Percentiles rank a stretch among this genome's conserved stretches.
These are phyloP conservation scores for Schrenkiella parvula DNA, from an alignment of 345 rosid genomes.

Conservation along the genomic window DNA sequence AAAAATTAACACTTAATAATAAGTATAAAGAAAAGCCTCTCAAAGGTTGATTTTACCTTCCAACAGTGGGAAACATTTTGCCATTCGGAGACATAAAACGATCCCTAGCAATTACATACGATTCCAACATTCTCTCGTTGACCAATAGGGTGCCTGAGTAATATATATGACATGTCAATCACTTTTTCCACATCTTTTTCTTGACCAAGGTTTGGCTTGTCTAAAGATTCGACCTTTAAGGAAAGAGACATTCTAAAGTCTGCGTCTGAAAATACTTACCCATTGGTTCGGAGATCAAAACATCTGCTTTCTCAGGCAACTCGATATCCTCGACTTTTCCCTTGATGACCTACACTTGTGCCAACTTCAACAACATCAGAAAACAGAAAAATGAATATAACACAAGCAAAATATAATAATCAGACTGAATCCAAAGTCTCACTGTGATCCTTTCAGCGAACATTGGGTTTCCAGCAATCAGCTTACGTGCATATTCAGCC, in stretches of 20 bases:
- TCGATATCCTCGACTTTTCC: slow-evolving; percentile 97
- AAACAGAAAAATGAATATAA: slow-evolving; percentile 3
- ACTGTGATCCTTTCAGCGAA: slow-evolving; percentile 83
- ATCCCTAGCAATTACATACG: slow-evolving; percentile 97
- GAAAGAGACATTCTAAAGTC: not conserved
- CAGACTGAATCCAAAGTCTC: slow-evolving; percentile 26
- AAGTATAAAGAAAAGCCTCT: not conserved
- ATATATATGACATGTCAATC: slow-evolving; percentile 1
- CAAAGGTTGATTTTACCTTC: slow-evolving; percentile 58
- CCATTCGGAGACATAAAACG: slow-evolving; percentile 81
- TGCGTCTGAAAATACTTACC: slow-evolving; percentile 43
- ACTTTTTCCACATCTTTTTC: not conserved
- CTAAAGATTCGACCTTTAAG: not conserved
- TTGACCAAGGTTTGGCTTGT: slow-evolving; percentile 3
- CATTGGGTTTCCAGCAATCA: slow-evolving; percentile 85
- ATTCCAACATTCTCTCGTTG: slow-evolving; percentile 96
- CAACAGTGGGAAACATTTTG: slow-evolving; percentile 90
- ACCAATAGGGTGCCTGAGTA: slow-evolving; percentile 80
- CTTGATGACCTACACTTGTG: slow-evolving; percentile 64
- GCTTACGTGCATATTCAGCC: slow-evolving; percentile 95
- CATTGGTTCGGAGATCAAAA: slow-evolving; percentile 97
- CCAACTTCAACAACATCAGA: slow-evolving; percentile 20
- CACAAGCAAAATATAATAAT: slow-evolving; percentile 12
- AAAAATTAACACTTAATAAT: not conserved
- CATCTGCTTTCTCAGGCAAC: slow-evolving; percentile 95